Evolutionary conservation across 805 yeast genomes (phyloP).

Genomic region (Saccharomycopsis fermentans): DNA sequence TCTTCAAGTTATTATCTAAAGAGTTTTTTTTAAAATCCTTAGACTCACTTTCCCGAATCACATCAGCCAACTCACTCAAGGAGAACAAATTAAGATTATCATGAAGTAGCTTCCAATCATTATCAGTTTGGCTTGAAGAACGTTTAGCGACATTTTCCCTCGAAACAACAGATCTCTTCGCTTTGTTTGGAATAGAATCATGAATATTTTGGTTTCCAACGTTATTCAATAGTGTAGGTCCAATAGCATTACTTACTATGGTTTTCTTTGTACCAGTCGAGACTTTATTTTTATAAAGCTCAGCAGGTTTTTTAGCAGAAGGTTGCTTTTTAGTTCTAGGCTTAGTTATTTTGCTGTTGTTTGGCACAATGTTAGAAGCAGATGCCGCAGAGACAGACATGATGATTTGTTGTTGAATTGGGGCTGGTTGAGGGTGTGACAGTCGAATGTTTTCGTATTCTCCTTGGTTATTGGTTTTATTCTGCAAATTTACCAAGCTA

Average conservation of each 20-base stretch:
- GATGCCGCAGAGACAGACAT: conserved; percentile 2
- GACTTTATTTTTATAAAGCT: not conserved
- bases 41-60: conserved; percentile 1
- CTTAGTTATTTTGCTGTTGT: not conserved
- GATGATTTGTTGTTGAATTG: conserved; percentile 1
- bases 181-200: not conserved
- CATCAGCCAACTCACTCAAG: conserved; percentile 3
- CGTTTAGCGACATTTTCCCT: not conserved
- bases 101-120: conserved; percentile 3
- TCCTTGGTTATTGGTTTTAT: not conserved
- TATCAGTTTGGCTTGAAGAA: conserved; percentile 17
- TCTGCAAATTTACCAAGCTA: not conserved
- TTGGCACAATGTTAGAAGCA: not conserved
- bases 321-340: not conserved
- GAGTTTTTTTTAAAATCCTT: not conserved
- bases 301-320: not conserved
- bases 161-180: conserved; percentile 6
- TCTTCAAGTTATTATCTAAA: not conserved
- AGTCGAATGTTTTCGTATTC: not conserved
- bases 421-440: not conserved
- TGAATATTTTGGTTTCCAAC: not conserved
- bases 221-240: not conserved
- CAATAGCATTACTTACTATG: not conserved
- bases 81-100: conserved; percentile 15
- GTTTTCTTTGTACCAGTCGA: conserved; percentile 1